phyloP scores from a whole-genome alignment of 1,284 basidiomycete species.

The Ustilago xerochloae region DNA sequence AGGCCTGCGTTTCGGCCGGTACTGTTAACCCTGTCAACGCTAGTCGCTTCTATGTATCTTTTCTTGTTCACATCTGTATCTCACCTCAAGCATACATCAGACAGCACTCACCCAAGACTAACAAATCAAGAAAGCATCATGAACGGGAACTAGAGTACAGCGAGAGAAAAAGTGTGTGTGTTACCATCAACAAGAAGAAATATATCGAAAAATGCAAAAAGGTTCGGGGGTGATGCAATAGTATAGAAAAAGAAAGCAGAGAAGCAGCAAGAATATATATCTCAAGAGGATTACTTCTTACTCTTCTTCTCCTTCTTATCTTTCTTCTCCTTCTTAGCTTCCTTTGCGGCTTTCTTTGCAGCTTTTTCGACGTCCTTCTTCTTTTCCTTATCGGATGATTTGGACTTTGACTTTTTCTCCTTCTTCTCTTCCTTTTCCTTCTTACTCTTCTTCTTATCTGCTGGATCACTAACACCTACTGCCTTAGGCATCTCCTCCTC shows the following conservation, averaged over 20 bases:
- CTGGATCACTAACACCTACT: constrained; percentile 56
- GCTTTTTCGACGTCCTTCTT: constrained; percentile 58
- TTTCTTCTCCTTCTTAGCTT: constrained; percentile 57
- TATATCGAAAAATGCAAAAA: background rate
- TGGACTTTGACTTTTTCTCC: constrained; percentile 73
- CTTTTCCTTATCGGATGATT: constrained; percentile 50
- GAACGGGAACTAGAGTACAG: constrained; percentile 38
- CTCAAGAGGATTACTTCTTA: constrained; percentile 11
- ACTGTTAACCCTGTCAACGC: too few species aligned
- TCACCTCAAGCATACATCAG: too few species aligned
- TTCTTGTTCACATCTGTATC: too few species aligned
- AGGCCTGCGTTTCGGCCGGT: constrained; percentile 11
- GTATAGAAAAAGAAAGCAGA: background rate
- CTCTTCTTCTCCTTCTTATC: constrained; percentile 53
- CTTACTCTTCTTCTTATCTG: constrained; percentile 71
- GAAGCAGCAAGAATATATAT: background rate
- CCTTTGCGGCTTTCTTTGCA: constrained; percentile 61
- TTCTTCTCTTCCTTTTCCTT: constrained; percentile 76
- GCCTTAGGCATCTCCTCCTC: constrained; percentile 71
- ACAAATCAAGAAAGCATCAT: background rate
- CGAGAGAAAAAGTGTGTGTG: constrained; percentile 15
- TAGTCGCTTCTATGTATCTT: too few species aligned
- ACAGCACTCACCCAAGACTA: background rate
- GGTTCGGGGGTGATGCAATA: background rate
- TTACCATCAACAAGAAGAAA: constrained; percentile 24